Base-by-base conservation (phyloP, 768 basidiomycete species). In the Suillus spraguei region DNA sequence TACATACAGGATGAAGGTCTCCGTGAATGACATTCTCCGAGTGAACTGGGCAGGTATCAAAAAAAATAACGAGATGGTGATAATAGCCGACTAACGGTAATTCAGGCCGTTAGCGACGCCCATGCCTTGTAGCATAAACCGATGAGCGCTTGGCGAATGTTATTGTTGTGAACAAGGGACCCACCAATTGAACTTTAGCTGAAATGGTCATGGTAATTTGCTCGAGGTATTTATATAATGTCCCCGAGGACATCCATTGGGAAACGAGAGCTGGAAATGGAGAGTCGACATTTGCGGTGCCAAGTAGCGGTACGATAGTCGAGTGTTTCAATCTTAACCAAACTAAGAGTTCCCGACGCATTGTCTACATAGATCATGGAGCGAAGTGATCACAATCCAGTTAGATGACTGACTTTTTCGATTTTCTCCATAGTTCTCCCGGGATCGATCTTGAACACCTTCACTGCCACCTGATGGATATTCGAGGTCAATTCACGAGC, bases 281-380 rank as follows among this genome's bases (percentile, higher is more conserved):
- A 32, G 49, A 28, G 3, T 16, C 47, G 13, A 49, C 24, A n/a
- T 53, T 58, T 8, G 66, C 49, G 10, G 63, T 54, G 8, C 71
- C 69, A 36, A 59, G 62, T 28, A 71, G 64, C 7, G 65, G 65
- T 0, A 72, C 46, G n/a, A 72, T 62, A 61, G 69, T 72, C 14
- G 35, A 36, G 55, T 71, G 68, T 14, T 53, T 17, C 17, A 72
- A 61, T 32, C 36, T 14, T 28, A 59, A 60, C 71, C 71, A 72
- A 28, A 69, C 70, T n/a, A 8, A 60, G 22, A 49, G 47, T 16
- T 49, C 47, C 3, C 44, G 44, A 44, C 6, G 8, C 1, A 44
- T 44, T 20, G 1, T 20, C 44, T 44, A 44, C 28, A 28, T 28
- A 28, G 28, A 28, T 20, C 20, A 44, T 44, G 10, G 42, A 44